Conservation (phyloP, 2,329 filamentous ascomycete genomes). For the Elsinoe australis region DNA sequence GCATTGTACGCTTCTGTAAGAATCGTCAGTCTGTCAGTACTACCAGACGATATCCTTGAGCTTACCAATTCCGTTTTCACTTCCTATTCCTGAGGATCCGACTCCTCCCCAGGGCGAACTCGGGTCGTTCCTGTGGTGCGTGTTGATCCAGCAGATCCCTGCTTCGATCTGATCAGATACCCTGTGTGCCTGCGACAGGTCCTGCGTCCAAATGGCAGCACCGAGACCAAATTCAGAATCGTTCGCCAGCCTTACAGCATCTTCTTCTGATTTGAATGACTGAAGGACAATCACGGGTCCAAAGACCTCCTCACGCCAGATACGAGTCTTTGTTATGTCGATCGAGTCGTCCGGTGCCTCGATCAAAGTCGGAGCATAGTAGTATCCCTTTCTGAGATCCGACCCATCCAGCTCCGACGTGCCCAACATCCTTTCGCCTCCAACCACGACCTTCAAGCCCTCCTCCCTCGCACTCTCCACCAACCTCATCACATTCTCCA, state of each 20-base stretch:
- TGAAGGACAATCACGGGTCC: conserved; percentile 43
- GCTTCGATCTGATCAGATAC: conserved; percentile 39
- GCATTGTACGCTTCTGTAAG: conserved; percentile 35
- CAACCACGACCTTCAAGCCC: conserved; percentile 20
- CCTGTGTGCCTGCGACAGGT: conserved; percentile 35
- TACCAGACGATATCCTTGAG: conserved; percentile 36
- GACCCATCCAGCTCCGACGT: conserved; percentile 6
- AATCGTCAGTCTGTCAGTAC: neutral
- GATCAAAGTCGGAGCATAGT: conserved; percentile 21
- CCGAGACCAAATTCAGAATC: conserved; percentile 45
- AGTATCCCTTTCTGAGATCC: conserved; percentile 22
- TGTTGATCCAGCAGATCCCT: conserved; percentile 35
- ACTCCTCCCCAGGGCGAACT: conserved; percentile 63
- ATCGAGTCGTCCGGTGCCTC: conserved; percentile 22
- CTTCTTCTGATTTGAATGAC: conserved; percentile 40
- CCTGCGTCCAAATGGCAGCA: conserved; percentile 45
- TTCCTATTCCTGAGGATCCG: conserved; percentile 57
- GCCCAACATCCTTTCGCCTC: conserved; percentile 14
- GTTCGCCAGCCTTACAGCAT: conserved; percentile 44
- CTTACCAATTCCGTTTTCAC: conserved; percentile 63
- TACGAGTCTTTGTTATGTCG: conserved; percentile 13
- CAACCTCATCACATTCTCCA: conserved; percentile 14
- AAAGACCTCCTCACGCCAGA: conserved; percentile 37
- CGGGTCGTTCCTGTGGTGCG: conserved; percentile 63
- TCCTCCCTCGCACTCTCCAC: conserved; percentile 15